These are phyloP conservation scores for Hortaea sp. DNA, from an alignment of 2,329 filamentous ascomycete species.

Conservation along the genomic window DNA sequence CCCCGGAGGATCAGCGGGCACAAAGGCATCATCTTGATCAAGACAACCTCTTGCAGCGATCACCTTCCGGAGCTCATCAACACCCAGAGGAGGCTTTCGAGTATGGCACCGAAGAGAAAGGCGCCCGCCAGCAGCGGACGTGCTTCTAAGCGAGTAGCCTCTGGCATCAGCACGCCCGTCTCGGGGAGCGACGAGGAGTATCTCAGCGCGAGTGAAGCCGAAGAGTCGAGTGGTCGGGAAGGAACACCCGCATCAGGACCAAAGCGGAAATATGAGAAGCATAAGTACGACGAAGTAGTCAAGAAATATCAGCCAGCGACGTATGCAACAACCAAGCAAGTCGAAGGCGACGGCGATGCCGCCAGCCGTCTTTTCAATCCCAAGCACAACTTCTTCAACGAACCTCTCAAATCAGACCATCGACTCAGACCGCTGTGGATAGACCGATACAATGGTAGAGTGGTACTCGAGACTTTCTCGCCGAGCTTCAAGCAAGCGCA, in stretches of 20 bases:
- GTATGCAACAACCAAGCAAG: constrained; percentile 33
- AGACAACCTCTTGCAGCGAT: too few relatives aligned
- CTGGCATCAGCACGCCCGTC: constrained; percentile 32
- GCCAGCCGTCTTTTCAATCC: constrained; percentile 45
- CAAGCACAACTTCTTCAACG: constrained; percentile 71
- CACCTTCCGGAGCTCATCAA: too few relatives aligned
- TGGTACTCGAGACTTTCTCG: constrained; percentile 91
- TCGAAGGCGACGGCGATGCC: constrained; percentile 37
- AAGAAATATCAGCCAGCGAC: constrained; percentile 45
- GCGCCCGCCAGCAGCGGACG: constrained; percentile 26
- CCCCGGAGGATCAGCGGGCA: too few relatives aligned
- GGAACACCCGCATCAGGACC: constrained; percentile 8
- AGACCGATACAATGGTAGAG: constrained; percentile 72
- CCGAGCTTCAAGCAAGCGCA: constrained; percentile 78
- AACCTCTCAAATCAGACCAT: constrained; percentile 79
- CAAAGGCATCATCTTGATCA: too few relatives aligned
- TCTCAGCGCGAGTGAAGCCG: constrained; percentile 37
- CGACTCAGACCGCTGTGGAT: constrained; percentile 88
- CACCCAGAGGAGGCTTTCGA: background rate
- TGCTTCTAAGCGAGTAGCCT: constrained; percentile 29
- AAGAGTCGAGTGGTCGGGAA: constrained; percentile 13
- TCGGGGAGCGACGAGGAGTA: constrained; percentile 47
- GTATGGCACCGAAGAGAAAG: constrained; percentile 31
- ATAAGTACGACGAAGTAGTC: constrained; percentile 35
- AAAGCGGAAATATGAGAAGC: constrained; percentile 1